Evolutionary conservation across 495 filamentous ascomycete genomes (phyloP), one percentile per base, ranked within the genome.

Genomic region (Aspergillus cavernicola): DNA sequence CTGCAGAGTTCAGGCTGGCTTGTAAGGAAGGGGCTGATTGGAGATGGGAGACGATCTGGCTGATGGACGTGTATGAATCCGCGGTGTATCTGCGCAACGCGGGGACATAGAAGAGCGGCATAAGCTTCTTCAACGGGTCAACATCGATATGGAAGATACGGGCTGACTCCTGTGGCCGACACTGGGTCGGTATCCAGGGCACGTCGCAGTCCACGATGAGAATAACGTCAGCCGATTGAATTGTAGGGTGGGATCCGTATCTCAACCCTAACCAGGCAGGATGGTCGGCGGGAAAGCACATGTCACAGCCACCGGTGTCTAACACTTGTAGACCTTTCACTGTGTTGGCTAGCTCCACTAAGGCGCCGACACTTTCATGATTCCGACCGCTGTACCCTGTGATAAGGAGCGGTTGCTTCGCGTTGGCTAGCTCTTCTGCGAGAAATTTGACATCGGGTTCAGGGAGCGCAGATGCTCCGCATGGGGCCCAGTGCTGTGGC

Each of bases 201-300:
- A 89, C 83, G 64, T 89, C 92, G 57, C 90, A 93, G 65, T 96
- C 88, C 38, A 92, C 65, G 11, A 96, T 83, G 3, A 97, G 55
- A 55, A 97, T 96, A 20, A 88, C 80, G 63, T 96, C 92, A 0
- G 92, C 87, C 7, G 82, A 83, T 38, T 72, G 75, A 57, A 96
- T 87, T 4, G 74, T 70, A 11, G 88, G 83, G 32, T 96, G 89
- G 3, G 82, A 74, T 10, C 90, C 89, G 58, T 84, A 96, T 54
- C 82, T 75, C 56, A 95, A 62, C 2, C 92, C 89, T 18, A 96
- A 66, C 78, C 83, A 87, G 6, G 70, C 82, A 0, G 74, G 71
- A 53, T 96, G 91, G 43, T 91, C 77, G 2, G 84, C 86, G 3
- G 92, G 92, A 70, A 96, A 96, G 62, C 89, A 95, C 92, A 97